Evolutionary conservation across 805 yeast species (phyloP), one percentile per base, ranked within the genome.

Genomic region (Candida sphagnicola): DNA sequence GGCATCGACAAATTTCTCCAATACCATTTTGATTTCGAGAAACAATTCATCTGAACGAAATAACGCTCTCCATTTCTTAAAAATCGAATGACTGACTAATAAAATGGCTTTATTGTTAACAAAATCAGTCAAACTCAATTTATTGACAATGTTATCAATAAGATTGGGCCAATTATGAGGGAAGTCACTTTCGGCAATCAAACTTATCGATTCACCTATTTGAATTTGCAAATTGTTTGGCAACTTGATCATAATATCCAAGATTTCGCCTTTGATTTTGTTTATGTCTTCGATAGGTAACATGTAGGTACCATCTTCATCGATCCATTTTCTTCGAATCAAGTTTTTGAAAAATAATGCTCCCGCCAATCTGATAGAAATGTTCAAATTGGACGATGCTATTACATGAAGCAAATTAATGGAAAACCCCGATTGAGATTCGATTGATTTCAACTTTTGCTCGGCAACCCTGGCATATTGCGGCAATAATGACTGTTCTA

Each of bases 61-160:
- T 40, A 91, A 69, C 1, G 97, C 96, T 54, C 99, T 77, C 99
- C 99, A 93, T 63, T 95, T 80, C 59, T 85, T 88, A 67, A 91
- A 95, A 44, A 93, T 91, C 1, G 96, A 86, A 59, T 93, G 99
- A 4, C 97, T 95, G 15, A 95, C 98, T 8, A 80, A 75, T 40
- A 95, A 67, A 4, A 95, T 90, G 38, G 96, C 95, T 50, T 82
- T 85, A 58, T 89, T 88, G 37, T 79, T 74, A 11, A 72, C 69
- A 72, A 85, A 77, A 53, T 87, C 88, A n/a, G 72, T 74, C 3
- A 65, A 57, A 2, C 82, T 75, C 34, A 93, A 68, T 53, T 80
- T 81, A 1, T 70, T 52, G 0, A 89, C 86, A 44, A 93, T 70
- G 40, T 82, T 84, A 49, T 84, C 87, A 24, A 88, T 67, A 44